Conservation (phyloP, 495 filamentous ascomycete genomes). For the Xylaria grammica region DNA sequence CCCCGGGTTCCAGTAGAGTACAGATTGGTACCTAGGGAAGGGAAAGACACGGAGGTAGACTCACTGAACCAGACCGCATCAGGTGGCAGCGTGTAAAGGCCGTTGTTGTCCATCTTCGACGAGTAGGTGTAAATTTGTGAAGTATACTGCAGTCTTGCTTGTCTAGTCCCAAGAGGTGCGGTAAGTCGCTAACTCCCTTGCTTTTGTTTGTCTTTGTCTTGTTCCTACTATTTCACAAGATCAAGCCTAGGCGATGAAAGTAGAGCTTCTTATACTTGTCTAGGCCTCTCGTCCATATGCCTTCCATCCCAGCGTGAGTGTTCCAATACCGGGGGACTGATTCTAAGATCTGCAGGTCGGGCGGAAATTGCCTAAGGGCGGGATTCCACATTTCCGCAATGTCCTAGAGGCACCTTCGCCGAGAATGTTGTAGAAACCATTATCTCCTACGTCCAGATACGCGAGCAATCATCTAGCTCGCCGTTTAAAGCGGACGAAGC, state of each 20-base stretch:
- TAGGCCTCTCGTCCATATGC: background rate
- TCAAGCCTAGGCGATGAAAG: background rate
- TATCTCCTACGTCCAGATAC: background rate
- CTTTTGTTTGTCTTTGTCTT: background rate
- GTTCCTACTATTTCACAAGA: background rate
- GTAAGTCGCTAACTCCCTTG: background rate
- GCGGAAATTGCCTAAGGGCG: background rate
- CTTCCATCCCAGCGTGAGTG: background rate
- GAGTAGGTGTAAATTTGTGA: background rate
- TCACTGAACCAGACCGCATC: conserved; percentile 59
- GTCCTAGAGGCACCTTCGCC: background rate
- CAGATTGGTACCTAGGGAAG: no score
- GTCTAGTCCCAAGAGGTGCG: background rate
- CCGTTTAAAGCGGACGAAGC: background rate
- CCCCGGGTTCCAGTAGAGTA: no score
- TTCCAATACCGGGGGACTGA: background rate
- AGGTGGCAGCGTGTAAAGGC: conserved; percentile 50
- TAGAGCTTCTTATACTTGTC: background rate
- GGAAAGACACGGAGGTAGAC: conserved; percentile 11
- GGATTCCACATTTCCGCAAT: background rate
- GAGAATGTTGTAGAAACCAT: no score
- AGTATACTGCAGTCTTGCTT: background rate
- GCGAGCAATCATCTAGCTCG: background rate
- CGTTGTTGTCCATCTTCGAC: conserved; percentile 22
- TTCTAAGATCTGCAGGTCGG: background rate